phyloP scores from a whole-genome alignment of 164 flowering plant species.

The Platanus orientalis region DNA sequence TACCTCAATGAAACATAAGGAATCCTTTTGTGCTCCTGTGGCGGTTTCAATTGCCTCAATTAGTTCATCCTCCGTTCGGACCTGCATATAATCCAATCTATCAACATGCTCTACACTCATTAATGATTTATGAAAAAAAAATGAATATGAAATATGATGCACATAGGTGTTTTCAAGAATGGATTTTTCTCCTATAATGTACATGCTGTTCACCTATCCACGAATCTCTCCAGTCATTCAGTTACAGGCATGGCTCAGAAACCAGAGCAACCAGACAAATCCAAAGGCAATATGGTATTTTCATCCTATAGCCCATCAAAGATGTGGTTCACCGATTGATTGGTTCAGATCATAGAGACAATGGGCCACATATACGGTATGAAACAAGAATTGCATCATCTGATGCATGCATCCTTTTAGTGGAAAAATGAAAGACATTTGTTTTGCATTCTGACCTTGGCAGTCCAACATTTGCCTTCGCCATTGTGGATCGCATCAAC shows the following conservation, averaged over 20 bases:
- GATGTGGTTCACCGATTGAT: no score
- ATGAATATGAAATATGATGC: not conserved
- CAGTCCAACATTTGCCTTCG: slow-evolving; percentile 68
- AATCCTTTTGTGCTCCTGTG: slow-evolving; percentile 45
- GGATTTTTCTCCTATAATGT: no score
- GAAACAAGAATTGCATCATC: not conserved
- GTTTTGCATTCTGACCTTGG: slow-evolving; percentile 37
- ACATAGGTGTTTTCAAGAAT: not conserved
- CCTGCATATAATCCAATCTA: slow-evolving; percentile 34
- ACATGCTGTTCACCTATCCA: no score
- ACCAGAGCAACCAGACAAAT: not conserved
- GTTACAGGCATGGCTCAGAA: not conserved
- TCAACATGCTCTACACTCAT: not conserved
- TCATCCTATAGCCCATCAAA: no score
- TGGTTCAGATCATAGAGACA: no score
- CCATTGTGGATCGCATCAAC: slow-evolving; percentile 62
- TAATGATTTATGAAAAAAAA: not conserved
- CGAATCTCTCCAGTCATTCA: not conserved
- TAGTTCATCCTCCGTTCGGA: slow-evolving; percentile 61
- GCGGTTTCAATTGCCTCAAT: slow-evolving; percentile 52
- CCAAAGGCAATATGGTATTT: no score
- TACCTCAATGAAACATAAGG: slow-evolving; percentile 73
- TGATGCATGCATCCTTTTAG: not conserved
- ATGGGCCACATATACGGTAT: not conserved
- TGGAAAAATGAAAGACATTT: not conserved